phyloP scores from a whole-genome alignment of 108 stramenopile genomes.

The Skeletonema marinoi region DNA sequence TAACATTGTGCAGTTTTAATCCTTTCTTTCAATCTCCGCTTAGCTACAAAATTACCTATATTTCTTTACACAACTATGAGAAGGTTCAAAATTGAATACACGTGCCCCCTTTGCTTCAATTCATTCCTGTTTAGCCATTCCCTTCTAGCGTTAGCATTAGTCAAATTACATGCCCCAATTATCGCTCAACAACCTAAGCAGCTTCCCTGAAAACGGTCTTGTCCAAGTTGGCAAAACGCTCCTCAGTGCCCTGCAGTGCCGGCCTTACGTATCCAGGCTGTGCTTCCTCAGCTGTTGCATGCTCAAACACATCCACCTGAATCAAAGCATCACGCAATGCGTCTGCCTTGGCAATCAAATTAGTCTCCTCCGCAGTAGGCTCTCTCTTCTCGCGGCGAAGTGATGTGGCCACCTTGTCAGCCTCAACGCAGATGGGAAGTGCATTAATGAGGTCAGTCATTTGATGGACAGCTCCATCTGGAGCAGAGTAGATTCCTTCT shows the following conservation, averaged over 20 bases:
- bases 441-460: slow-evolving; percentile 86
- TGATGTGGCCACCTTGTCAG: slow-evolving; percentile 87
- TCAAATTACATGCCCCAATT: background rate
- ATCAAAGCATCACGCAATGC: slow-evolving; percentile 94
- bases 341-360: slow-evolving; percentile 91
- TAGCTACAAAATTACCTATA: too few relatives aligned
- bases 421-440: slow-evolving; percentile 91
- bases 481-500: slow-evolving; percentile 84
- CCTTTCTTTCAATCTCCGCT: too few relatives aligned
- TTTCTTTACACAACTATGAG: background rate
- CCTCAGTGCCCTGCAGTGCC: slow-evolving; percentile 83
- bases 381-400: slow-evolving; percentile 92
- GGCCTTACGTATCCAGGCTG: slow-evolving; percentile 82
- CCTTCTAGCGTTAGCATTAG: background rate
- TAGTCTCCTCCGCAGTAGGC: slow-evolving; percentile 90
- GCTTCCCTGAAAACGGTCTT: slow-evolving; percentile 72
- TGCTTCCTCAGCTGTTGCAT: slow-evolving; percentile 74
- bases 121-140: background rate
- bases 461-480: slow-evolving; percentile 85
- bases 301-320: slow-evolving; percentile 93
- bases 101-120: background rate
- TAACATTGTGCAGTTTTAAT: too few relatives aligned
- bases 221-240: slow-evolving; percentile 75
- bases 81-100: background rate
- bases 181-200: slow-evolving; percentile 11